Base-by-base conservation (phyloP, 495 filamentous ascomycete species). In the Penicillium lagena region DNA sequence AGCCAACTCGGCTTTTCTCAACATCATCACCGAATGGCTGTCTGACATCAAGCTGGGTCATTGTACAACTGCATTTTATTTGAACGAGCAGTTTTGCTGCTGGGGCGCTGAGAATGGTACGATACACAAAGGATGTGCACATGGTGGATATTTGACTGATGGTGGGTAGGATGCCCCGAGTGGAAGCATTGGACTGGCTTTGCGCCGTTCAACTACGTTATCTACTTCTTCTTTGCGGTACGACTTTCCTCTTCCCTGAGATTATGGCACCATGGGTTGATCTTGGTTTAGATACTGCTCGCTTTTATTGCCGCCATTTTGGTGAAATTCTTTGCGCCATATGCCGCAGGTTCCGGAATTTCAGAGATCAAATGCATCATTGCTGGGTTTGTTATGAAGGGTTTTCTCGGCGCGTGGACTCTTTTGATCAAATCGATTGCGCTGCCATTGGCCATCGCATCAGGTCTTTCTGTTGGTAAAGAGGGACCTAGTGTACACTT, bases 311-410 rank as follows among this genome's bases (percentile, higher is more conserved):
- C 90, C 1, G 94, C 90, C 2, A 80, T 75, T 32, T 73, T 98
- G 12, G 93, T 98, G 60, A 95, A 90, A 61, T 82, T 83, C 1
- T 97, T 94, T 65, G 90, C 93, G 9, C 94, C 93, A 11, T 98
- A 98, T 62, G 94, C 93, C 10, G 94, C 93, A 29, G 93, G 93
- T 28, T 96, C 90, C 15, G 93, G 93, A 38, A 98, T 98, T 45
- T 96, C 90, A 22, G 93, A 98, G 70, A 98, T 98, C 69, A 98
- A 98, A 67, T 97, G 93, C 66, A 98, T 98, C 53, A 95, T 98
- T 55, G 91, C 90, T 7, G 93, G 93, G n/a, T 98, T 98, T 54
- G 87, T 97, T 45, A 98, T 98, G 93, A 96, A 98, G 62, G 93
- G 93, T 7, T 98, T 97, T 56, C 75, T 98, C 34, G 88, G 93